Evolutionary conservation across 495 filamentous ascomycete species (phyloP).

Genomic region (Astrocystis sublimbata): DNA sequence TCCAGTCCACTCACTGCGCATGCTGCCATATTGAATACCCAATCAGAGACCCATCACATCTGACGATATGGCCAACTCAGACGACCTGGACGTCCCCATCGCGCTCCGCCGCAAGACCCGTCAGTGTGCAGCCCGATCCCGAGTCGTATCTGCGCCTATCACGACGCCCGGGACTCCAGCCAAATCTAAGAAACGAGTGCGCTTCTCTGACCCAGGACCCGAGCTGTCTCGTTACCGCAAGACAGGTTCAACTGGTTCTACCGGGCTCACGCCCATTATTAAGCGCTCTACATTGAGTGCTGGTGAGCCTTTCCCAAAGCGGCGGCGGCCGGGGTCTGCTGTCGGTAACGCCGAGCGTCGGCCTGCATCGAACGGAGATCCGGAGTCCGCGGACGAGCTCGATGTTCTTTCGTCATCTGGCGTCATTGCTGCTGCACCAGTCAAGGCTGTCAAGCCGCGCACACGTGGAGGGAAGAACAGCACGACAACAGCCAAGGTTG

Average conservation of each 20-base stretch:
- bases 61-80: neutral
- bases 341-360: constrained; percentile 20
- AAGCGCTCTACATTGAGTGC: constrained; percentile 57
- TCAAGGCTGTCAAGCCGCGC: neutral
- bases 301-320: constrained; percentile 45
- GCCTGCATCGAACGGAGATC: neutral
- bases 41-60: neutral
- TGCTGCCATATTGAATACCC: neutral
- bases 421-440: no score
- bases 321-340: constrained; percentile 48
- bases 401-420: constrained; percentile 63
- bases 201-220: constrained; percentile 72
- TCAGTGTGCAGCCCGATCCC: constrained; percentile 19
- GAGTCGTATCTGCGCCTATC: constrained; percentile 12
- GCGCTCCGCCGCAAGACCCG: constrained; percentile 32
- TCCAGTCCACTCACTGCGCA: neutral
- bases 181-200: constrained; percentile 60
- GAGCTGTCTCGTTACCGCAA: constrained; percentile 29
- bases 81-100: constrained; percentile 27
- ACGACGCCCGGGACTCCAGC: constrained; percentile 24
- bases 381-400: constrained; percentile 29
- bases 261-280: constrained; percentile 70
- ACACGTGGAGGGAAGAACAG: constrained; percentile 29
- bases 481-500: constrained; percentile 14
- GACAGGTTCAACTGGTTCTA: constrained; percentile 38